A percentile compares a stretch with the other conserved stretches of the same genome.
phyloP scores from a whole-genome alignment of 257 asterid species.

The Leptodermis oblonga region DNA sequence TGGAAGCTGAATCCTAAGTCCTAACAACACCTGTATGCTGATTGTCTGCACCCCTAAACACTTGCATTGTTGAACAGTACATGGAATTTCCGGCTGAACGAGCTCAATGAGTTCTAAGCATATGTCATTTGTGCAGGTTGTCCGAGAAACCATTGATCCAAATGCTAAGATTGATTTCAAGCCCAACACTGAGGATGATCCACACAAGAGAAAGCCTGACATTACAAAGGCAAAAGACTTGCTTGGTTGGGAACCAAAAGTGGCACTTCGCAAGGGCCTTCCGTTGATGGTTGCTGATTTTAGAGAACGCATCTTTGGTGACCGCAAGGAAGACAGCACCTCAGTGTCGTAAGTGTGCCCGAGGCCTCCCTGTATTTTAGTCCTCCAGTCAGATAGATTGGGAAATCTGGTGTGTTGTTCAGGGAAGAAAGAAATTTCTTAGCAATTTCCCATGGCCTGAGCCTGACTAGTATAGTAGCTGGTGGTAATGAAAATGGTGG shows the following conservation, averaged over 20 bases:
- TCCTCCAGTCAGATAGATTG: background rate
- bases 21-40: background rate
- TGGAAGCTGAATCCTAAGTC: background rate
- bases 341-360: slow-evolving; percentile 14
- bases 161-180: slow-evolving; percentile 77
- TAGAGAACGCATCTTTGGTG: slow-evolving; percentile 86
- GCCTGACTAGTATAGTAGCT: slow-evolving; percentile 4
- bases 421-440: background rate
- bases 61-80: too few species aligned
- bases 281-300: slow-evolving; percentile 95
- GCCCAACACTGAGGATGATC: slow-evolving; percentile 95
- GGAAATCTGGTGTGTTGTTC: background rate
- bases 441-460: background rate
- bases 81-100: background rate
- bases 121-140: slow-evolving; percentile 48
- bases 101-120: background rate
- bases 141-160: slow-evolving; percentile 89
- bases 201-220: slow-evolving; percentile 96
- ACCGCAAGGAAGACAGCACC: slow-evolving; percentile 49
- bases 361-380: slow-evolving; percentile 7
- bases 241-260: slow-evolving; percentile 95
- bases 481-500: background rate
- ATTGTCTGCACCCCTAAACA: background rate
- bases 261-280: slow-evolving; percentile 73
- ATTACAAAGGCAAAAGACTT: slow-evolving; percentile 78